These are phyloP conservation scores for Fusarium haematococcum DNA, from an alignment of 2,329 filamentous ascomycete genomes.

Conservation along the genomic window DNA sequence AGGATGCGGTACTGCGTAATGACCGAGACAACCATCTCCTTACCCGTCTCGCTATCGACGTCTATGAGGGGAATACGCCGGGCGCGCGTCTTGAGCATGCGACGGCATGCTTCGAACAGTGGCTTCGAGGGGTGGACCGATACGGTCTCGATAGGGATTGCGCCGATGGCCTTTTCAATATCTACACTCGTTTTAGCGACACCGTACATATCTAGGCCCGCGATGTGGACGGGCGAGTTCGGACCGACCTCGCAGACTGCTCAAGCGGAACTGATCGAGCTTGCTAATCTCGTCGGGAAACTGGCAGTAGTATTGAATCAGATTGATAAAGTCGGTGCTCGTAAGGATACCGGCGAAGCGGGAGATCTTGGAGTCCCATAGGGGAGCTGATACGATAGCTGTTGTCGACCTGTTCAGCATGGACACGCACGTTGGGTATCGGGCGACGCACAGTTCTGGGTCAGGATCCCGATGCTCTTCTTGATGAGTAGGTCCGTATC, in stretches of 20 bases:
- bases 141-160: conserved; percentile 90
- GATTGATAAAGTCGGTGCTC: conserved; percentile 97
- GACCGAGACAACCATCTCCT: conserved; percentile 94
- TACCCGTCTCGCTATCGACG: conserved; percentile 90
- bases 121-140: conserved; percentile 93
- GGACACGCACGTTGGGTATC: conserved; percentile 1
- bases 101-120: conserved; percentile 93
- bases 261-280: conserved; percentile 93
- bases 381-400: conserved; percentile 97
- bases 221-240: background rate
- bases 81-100: conserved; percentile 93
- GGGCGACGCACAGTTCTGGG: conserved; percentile 82
- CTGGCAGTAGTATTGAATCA: conserved; percentile 99
- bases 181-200: conserved; percentile 65
- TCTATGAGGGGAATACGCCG: conserved; percentile 95
- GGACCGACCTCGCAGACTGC: conserved; percentile 83
- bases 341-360: conserved; percentile 95
- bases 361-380: conserved; percentile 95
- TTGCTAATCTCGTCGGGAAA: conserved; percentile 90
- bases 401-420: conserved; percentile 29
- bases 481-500: conserved; percentile 96
- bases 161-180: conserved; percentile 93
- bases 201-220: background rate
- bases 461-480: conserved; percentile 95
- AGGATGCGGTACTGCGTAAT: conserved; percentile 98